Evolutionary conservation across 2,329 filamentous ascomycete species (phyloP).

Genomic region (Proliferodiscus dingleyae): DNA sequence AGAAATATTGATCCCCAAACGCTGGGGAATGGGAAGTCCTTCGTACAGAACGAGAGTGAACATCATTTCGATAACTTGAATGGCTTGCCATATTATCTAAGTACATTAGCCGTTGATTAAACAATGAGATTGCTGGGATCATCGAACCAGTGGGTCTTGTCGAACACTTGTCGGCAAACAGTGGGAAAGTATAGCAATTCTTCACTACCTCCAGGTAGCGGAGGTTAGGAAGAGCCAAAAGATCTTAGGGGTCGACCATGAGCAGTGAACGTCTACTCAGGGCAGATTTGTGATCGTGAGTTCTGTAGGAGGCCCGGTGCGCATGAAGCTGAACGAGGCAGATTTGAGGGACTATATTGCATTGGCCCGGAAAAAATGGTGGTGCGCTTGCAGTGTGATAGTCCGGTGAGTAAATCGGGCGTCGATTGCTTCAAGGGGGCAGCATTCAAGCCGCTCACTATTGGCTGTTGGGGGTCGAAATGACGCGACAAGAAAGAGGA

Average conservation of each 20-base stretch:
- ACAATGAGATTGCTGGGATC: conserved; percentile 3
- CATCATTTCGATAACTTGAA: conserved; percentile 21
- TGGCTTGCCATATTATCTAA: conserved; percentile 25
- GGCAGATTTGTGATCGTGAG: conserved; percentile 15
- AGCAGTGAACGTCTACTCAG: conserved; percentile 6
- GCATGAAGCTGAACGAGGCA: conserved; percentile 16
- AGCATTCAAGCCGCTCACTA: neutral
- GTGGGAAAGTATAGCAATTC: conserved; percentile 7
- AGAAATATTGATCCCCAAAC: conserved; percentile 14
- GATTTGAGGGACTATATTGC: conserved; percentile 20
- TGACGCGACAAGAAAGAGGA: conserved; percentile 2
- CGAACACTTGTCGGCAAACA: conserved; percentile 13
- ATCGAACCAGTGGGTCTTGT: conserved; percentile 14
- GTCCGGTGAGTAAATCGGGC: conserved; percentile 13
- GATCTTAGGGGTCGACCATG: conserved; percentile 7
- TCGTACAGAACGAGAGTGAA: conserved; percentile 23
- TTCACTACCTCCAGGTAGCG: conserved; percentile 5
- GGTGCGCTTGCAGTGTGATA: conserved; percentile 7
- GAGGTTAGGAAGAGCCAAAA: conserved; percentile 17
- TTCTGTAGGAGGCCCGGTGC: conserved; percentile 9
- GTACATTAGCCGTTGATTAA: conserved; percentile 10
- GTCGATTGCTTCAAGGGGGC: neutral
- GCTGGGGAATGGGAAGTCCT: conserved; percentile 3
- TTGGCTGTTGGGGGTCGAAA: conserved; percentile 1
- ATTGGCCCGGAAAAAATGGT: conserved; percentile 4